Percentiles rank a stretch among this genome's conserved stretches.
phyloP scores from a whole-genome alignment of 2,329 filamentous ascomycete genomes.

The Aureobasidium subglaciale region DNA sequence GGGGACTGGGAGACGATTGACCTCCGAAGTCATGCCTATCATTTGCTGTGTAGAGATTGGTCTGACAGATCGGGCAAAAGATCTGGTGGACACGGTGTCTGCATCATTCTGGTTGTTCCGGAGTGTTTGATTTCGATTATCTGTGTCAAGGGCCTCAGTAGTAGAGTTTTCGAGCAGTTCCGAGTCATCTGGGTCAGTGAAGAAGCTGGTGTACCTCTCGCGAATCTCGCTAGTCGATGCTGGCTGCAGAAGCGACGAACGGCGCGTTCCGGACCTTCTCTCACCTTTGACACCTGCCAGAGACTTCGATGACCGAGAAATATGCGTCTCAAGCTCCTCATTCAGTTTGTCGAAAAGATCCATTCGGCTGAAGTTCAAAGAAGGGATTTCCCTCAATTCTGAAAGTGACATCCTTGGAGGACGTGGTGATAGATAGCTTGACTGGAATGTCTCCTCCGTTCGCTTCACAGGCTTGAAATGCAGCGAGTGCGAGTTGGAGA shows the following conservation, averaged over 20 bases:
- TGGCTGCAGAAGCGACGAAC: slow-evolving; percentile 31
- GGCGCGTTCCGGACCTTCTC: slow-evolving; percentile 24
- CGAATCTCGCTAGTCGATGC: slow-evolving; percentile 32
- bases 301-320: slow-evolving; percentile 31
- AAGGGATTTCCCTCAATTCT: slow-evolving; percentile 37
- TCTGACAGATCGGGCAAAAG: slow-evolving; percentile 13
- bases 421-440: slow-evolving; percentile 3
- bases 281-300: slow-evolving; percentile 28
- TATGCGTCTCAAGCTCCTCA: slow-evolving; percentile 32
- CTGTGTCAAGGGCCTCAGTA: slow-evolving; percentile 3
- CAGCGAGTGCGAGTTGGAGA: slow-evolving; percentile 18
- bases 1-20: slow-evolving; percentile 40
- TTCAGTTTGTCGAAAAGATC: slow-evolving; percentile 40
- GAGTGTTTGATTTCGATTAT: not conserved
- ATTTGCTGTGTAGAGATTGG: slow-evolving; percentile 36
- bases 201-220: slow-evolving; percentile 41
- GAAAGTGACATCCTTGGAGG: slow-evolving; percentile 22
- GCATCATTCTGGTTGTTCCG: not conserved
- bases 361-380: slow-evolving; percentile 42
- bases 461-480: not conserved
- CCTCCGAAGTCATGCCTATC: slow-evolving; percentile 35
- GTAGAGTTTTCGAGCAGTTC: slow-evolving; percentile 18
- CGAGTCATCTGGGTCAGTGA: slow-evolving; percentile 35
- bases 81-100: slow-evolving; percentile 5
- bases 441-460: not conserved